Base-by-base conservation (phyloP, 1,284 basidiomycete species). In the Ustilago esculenta region DNA sequence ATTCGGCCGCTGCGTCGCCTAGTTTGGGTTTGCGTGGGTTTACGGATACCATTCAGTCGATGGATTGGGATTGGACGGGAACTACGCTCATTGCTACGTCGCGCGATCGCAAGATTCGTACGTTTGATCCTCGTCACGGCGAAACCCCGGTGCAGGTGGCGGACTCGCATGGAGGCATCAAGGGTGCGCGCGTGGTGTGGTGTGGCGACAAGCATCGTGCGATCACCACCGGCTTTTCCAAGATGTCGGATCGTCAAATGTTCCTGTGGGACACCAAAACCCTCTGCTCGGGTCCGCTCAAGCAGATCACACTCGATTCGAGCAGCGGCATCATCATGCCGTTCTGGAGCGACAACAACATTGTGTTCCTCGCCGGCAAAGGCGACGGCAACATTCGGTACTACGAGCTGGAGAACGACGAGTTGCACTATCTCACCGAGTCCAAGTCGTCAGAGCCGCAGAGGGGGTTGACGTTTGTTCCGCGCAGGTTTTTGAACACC, bases 391-490 rank as follows among this genome's bases (percentile, higher is more conserved):
- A 56, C 24, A 58, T 59, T 45, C 68, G 52, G 41, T 67, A 95
- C 86, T 98, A 90, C 83, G 96, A 98, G 83, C 92, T 91, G 83
- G 94, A 96, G 75, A 87, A 86, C 40, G 94, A 98, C 83, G 86
- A 89, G 47, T 86, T 98, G 39, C 55, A 79, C 64, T 73, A 76
- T 45, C 57, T 79, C 7, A 87, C 88, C 42, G 94, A 98, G 81
- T 88, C 94, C 87, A 92, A 95, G 83, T 91, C 91, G 3, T 86
- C 88, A 30, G 92, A 94, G 56, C 94, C 95, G 33, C 92, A 97
- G 83, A 91, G 94, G 42, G 96, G 96, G 15, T 91, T 98, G 88
- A 92, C 91, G 74, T 95, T 98, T 88, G 87, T 97, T 27, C 94
- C 93, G 6, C 89, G 94, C 24, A 90, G 94, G 41, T 88, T 91